These are phyloP conservation scores for Phytophthora pluvialis DNA, from an alignment of 352 stramenopile genomes.

Conservation along the genomic window DNA sequence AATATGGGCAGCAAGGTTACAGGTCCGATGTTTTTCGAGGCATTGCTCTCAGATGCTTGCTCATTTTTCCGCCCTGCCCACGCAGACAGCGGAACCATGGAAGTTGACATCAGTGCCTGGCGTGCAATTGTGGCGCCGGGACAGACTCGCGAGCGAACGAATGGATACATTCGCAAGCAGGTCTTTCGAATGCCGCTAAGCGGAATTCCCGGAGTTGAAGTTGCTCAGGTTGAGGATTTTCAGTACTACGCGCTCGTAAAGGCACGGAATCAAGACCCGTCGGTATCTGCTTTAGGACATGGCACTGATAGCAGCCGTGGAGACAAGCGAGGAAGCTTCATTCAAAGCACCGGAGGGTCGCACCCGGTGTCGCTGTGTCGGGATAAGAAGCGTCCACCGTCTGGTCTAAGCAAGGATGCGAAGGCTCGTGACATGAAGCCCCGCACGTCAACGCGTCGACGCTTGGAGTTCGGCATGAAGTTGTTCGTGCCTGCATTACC, in stretches of 20 bases:
- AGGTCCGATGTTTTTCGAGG: constrained; percentile 60
- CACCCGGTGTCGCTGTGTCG: constrained; percentile 18
- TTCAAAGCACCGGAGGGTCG: constrained; percentile 12
- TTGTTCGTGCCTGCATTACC: constrained; percentile 55
- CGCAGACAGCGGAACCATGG: constrained; percentile 55
- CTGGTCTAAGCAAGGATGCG: constrained; percentile 23
- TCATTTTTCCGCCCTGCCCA: constrained; percentile 51
- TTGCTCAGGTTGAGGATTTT: constrained; percentile 58
- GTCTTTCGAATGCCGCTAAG: constrained; percentile 64
- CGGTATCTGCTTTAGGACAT: constrained; percentile 1
- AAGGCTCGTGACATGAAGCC: constrained; percentile 25
- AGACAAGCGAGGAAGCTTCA: constrained; percentile 27
- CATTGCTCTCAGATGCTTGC: constrained; percentile 60
- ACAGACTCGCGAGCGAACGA: constrained; percentile 14
- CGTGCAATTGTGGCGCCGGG: constrained; percentile 22
- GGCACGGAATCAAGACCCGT: constrained; percentile 5
- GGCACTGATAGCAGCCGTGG: constrained; percentile 13
- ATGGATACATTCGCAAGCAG: constrained; percentile 59
- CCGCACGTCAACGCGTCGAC: constrained; percentile 14
- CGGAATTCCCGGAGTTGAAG: constrained; percentile 51
- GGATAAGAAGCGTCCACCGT: constrained; percentile 33
- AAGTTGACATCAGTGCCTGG: constrained; percentile 71
- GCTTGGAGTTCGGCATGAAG: constrained; percentile 77
- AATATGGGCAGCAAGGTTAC: constrained; percentile 49
- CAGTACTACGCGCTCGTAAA: constrained; percentile 62